Evolutionary conservation across 1,284 basidiomycete species (phyloP).

Genomic region (Abortiporus biennis): DNA sequence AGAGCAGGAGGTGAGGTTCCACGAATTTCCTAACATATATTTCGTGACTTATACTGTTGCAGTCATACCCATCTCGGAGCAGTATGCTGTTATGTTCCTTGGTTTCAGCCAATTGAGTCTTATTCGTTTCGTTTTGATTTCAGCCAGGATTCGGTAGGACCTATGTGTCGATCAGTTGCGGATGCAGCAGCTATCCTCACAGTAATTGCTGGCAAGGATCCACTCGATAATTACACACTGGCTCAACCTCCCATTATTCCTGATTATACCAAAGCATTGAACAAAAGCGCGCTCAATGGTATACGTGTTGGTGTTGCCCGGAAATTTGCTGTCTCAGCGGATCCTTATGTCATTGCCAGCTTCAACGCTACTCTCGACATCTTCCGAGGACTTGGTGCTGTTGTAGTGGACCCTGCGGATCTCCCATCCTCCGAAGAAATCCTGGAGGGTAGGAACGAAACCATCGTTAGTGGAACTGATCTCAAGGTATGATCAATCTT

Average conservation of each 20-base stretch:
- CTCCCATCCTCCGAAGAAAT: conserved; percentile 52
- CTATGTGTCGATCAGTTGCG: conserved; percentile 49
- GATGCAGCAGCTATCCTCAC: conserved; percentile 57
- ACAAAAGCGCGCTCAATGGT: conserved; percentile 42
- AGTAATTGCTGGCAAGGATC: conserved; percentile 53
- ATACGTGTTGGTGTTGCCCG: conserved; percentile 56
- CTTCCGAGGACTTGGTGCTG: conserved; percentile 41
- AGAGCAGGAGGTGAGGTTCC: conserved; percentile 32
- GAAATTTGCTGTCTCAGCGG: neutral
- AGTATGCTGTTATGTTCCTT: conserved; percentile 17
- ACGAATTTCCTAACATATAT: conserved; percentile 7
- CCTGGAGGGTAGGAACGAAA: conserved; percentile 43
- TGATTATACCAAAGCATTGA: conserved; percentile 47
- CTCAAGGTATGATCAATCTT: conserved; percentile 40
- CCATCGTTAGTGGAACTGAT: conserved; percentile 44
- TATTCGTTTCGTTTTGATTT: neutral
- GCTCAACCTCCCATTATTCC: conserved; percentile 48
- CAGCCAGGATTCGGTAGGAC: conserved; percentile 56
- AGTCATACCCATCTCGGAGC: conserved; percentile 56
- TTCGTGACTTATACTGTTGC: conserved; percentile 1
- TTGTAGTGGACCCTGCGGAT: conserved; percentile 57
- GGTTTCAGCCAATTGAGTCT: no score
- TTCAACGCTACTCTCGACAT: conserved; percentile 10
- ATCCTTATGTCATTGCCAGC: conserved; percentile 18
- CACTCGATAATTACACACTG: conserved; percentile 55